Percentiles rank a stretch among this genome's conserved stretches.
These are phyloP conservation scores for Podila epigama DNA, from an alignment of 192 early-diverging fungal species.

Conservation along the genomic window DNA sequence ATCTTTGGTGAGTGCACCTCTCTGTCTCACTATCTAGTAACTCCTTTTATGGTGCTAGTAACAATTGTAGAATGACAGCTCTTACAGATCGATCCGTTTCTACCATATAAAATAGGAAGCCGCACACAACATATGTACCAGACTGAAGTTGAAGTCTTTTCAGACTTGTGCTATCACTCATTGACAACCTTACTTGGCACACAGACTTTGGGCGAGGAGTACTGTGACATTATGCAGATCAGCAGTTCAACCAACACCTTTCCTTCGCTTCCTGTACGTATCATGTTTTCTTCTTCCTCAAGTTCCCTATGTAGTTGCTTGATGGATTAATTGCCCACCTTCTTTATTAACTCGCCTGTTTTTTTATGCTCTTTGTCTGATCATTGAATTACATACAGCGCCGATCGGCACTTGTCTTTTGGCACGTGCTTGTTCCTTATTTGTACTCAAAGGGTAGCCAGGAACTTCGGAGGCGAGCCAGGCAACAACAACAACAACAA, in stretches of 20 bases:
- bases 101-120: constrained; percentile 50
- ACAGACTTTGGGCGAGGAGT: constrained; percentile 95
- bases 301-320: constrained; percentile 15
- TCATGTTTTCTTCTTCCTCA: background rate
- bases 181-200: constrained; percentile 78
- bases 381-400: too few species aligned
- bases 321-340: constrained; percentile 29
- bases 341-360: constrained; percentile 26
- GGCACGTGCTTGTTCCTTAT: constrained; percentile 54
- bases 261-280: constrained; percentile 57
- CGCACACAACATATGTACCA: constrained; percentile 69
- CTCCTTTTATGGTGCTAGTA: background rate
- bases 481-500: constrained; percentile 22
- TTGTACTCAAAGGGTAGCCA: constrained; percentile 43
- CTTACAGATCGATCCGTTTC: background rate
- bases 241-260: constrained; percentile 53
- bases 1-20: constrained; percentile 67
- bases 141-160: constrained; percentile 63
- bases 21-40: too few species aligned
- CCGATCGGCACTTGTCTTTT: constrained; percentile 51
- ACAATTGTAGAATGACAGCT: background rate
- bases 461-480: constrained; percentile 39
- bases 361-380: too few species aligned
- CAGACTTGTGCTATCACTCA: constrained; percentile 76
- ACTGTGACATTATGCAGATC: constrained; percentile 88